These are phyloP conservation scores for Starmerella lactis-condensi DNA, from an alignment of 805 yeast genomes.

Conservation along the genomic window DNA sequence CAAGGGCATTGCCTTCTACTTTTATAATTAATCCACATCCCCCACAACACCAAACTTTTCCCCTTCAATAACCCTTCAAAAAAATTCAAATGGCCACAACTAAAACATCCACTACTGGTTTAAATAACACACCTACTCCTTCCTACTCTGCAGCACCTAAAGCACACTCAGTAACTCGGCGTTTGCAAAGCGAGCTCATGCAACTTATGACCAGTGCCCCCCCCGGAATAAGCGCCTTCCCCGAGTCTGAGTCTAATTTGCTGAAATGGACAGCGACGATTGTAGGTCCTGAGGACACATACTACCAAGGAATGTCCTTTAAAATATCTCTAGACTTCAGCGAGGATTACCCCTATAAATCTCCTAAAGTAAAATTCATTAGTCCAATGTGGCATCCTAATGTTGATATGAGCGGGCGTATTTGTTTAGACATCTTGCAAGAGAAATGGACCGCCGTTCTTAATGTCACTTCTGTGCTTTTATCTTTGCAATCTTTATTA, in stretches of 20 bases:
- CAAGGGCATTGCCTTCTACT: neutral
- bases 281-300: constrained; percentile 40
- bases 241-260: constrained; percentile 34
- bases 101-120: constrained; percentile 1
- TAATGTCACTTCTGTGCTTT: constrained; percentile 40
- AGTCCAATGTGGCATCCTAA: constrained; percentile 53
- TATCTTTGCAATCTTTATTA: constrained; percentile 39
- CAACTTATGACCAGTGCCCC: constrained; percentile 34
- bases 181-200: constrained; percentile 34
- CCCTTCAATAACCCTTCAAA: constrained; percentile 5
- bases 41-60: neutral
- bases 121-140: constrained; percentile 2
- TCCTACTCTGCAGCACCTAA: constrained; percentile 18
- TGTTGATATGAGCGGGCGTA: constrained; percentile 45
- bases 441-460: constrained; percentile 49
- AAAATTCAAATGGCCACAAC: constrained; percentile 9
- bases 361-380: constrained; percentile 38
- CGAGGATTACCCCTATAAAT: constrained; percentile 36
- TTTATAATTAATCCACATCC: too few relatives aligned
- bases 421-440: constrained; percentile 44
- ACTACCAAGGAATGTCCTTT: constrained; percentile 36
- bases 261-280: constrained; percentile 41
- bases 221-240: constrained; percentile 38
- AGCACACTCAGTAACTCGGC: constrained; percentile 32
- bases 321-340: constrained; percentile 36